phyloP scores from a whole-genome alignment of 495 filamentous ascomycete genomes.

The Talaromyces proteolyticus region DNA sequence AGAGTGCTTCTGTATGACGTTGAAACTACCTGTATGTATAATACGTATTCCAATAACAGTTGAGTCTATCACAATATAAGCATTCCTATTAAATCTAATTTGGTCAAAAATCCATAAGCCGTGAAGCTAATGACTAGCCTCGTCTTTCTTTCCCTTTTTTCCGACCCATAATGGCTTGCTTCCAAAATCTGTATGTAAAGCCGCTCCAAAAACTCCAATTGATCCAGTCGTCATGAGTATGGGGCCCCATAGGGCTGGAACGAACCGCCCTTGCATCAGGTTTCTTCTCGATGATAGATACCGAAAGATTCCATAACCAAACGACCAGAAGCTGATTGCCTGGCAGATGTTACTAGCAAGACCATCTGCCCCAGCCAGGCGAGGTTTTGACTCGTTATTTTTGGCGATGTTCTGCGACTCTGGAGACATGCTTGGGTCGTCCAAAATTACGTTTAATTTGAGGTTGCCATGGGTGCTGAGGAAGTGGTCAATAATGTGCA shows the following conservation, averaged over 20 bases:
- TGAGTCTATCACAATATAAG: too few species aligned
- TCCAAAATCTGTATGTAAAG: too few species aligned
- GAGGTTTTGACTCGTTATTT: constrained; percentile 1
- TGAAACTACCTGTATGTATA: too few species aligned
- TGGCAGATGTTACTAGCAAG: constrained; percentile 18
- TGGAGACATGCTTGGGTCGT: neutral
- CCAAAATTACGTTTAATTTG: too few species aligned
- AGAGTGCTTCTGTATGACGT: too few species aligned
- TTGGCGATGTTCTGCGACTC: neutral
- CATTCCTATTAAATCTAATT: too few species aligned
- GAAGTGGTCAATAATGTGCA: constrained; percentile 21
- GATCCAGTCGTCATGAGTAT: constrained; percentile 19
- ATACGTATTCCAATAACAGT: too few species aligned
- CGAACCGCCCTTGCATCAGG: constrained; percentile 19
- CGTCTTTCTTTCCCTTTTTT: too few species aligned
- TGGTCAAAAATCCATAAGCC: too few species aligned
- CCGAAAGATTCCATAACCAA: constrained; percentile 23
- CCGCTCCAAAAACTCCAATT: constrained; percentile 6
- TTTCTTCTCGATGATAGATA: constrained; percentile 21
- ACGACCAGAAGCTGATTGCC: constrained; percentile 20
- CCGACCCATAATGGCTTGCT: too few species aligned
- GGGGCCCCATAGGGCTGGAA: constrained; percentile 26
- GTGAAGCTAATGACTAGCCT: too few species aligned
- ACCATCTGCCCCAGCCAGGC: neutral
- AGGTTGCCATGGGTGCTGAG: too few species aligned